These are phyloP conservation scores for Dacryopinax spathularia DNA, from an alignment of 768 basidiomycete species.

Conservation along the genomic window DNA sequence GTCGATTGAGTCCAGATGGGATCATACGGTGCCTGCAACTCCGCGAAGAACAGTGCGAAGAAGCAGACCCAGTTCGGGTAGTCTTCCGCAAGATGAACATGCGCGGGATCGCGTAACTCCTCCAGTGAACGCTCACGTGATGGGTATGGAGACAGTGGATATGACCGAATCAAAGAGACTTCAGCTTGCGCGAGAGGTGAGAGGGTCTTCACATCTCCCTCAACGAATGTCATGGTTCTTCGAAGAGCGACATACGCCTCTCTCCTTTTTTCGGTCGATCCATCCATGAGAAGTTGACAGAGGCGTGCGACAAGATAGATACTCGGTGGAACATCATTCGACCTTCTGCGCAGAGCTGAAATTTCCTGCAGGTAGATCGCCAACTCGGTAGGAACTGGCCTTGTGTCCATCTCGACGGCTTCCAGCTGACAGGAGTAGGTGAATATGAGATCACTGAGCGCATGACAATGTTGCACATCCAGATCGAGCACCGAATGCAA, in stretches of 20 bases:
- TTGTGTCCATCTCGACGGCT: not conserved
- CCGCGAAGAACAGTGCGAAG: conserved; percentile 43
- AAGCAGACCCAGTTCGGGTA: conserved; percentile 51
- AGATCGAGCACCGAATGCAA: not conserved
- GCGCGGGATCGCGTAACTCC: not conserved
- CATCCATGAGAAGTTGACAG: not conserved
- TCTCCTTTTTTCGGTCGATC: not conserved
- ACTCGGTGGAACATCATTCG: not conserved
- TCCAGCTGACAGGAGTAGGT: not conserved
- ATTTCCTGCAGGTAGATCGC: not conserved
- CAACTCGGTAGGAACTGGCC: not conserved
- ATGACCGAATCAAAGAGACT: not conserved
- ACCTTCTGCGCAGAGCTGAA: not conserved
- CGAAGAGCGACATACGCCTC: not conserved
- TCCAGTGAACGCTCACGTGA: not conserved
- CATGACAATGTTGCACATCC: not conserved
- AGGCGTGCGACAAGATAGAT: not conserved
- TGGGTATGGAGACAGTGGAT: not conserved
- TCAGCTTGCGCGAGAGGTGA: not conserved
- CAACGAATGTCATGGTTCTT: not conserved
- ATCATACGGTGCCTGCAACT: conserved; percentile 40
- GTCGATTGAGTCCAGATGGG: conserved; percentile 56
- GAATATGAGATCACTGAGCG: not conserved
- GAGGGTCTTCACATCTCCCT: not conserved
- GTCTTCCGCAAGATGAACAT: conserved; percentile 18